These are phyloP conservation scores for Dendrobium officinale DNA, from an alignment of 106 monocot species.

Conservation along the genomic window DNA sequence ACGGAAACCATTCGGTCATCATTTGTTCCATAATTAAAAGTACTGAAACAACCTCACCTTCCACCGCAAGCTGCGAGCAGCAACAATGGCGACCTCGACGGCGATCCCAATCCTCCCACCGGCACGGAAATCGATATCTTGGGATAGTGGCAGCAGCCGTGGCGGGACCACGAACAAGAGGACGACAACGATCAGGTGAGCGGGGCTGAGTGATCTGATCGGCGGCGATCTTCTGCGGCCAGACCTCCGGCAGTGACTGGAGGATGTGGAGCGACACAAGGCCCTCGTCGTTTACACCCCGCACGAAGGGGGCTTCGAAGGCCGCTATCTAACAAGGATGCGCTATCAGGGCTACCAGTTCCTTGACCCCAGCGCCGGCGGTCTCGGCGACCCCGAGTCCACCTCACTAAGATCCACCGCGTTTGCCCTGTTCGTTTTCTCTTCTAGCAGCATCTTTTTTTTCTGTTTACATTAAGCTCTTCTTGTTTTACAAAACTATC, in stretches of 20 bases:
- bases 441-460: neutral
- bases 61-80: neutral
- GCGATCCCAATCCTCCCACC: neutral
- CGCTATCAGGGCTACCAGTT: slow-evolving; percentile 77
- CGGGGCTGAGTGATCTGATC: slow-evolving; percentile 39
- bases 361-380: slow-evolving; percentile 72
- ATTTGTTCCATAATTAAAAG: too few species aligned
- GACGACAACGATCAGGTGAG: slow-evolving; percentile 18
- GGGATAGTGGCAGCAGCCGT: neutral
- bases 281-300: slow-evolving; percentile 76
- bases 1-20: too few species aligned
- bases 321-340: slow-evolving; percentile 73
- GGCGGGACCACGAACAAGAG: neutral
- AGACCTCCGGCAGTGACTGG: slow-evolving; percentile 78
- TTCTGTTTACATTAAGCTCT: too few species aligned
- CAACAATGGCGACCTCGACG: neutral
- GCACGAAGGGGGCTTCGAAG: slow-evolving; percentile 90
- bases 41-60: too few species aligned
- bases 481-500: too few species aligned
- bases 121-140: neutral
- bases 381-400: slow-evolving; percentile 84
- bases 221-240: slow-evolving; percentile 77
- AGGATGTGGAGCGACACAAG: slow-evolving; percentile 90
- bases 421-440: slow-evolving; percentile 63
- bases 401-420: slow-evolving; percentile 87